Base-by-base conservation (phyloP, 1,139 yeast species). In the Ashbya aceris region DNA sequence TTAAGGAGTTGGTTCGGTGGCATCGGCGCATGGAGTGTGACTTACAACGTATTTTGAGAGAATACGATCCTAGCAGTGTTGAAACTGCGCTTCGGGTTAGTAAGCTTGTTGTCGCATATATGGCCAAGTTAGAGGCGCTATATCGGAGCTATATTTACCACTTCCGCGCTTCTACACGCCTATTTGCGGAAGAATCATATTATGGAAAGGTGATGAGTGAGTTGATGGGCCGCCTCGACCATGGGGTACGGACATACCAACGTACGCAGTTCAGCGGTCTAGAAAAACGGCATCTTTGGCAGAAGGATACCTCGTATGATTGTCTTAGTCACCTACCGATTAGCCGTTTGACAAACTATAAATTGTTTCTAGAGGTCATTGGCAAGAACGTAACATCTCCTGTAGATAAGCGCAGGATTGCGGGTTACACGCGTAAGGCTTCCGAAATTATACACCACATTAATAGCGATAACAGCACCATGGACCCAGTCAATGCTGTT, bases 341-440 rank as follows among this genome's bases (percentile, higher is more conserved):
- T 8, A 35, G 40, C 28, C 10, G 44, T 11, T 27, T 41, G 29
- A 39, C 40, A 6, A 39, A 41, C 27, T 41, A 41, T 27, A 41
- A 41, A 29, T 20, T 34, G 8, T 34, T 34, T 34, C 8, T 34
- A 10, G 37, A 34, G 29, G 37, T 34, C 14, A 34, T 34, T 23
- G 37, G 29, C 12, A 34, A 14, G 8, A 34, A 27, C 5, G 37
- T 34, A 12, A 34, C 29, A 8, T 9, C 12, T 3, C 37, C 37
- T 10, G 27, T 29, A 20, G 37, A 34, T 8, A 17, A 23, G 8
- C 37, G 29, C 11, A 27, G 37, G 20, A 34, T 34, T 10, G n/a
- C 29, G 4, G 37, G 29, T 3, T 34, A 34, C 14, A 34, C 37
- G 14, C 27, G 37, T 5, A 34, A 34, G 27, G 29, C 37, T 9